Conservation (phyloP, 108 stramenopile species). For the Stephanodiscus triporus region DNA sequence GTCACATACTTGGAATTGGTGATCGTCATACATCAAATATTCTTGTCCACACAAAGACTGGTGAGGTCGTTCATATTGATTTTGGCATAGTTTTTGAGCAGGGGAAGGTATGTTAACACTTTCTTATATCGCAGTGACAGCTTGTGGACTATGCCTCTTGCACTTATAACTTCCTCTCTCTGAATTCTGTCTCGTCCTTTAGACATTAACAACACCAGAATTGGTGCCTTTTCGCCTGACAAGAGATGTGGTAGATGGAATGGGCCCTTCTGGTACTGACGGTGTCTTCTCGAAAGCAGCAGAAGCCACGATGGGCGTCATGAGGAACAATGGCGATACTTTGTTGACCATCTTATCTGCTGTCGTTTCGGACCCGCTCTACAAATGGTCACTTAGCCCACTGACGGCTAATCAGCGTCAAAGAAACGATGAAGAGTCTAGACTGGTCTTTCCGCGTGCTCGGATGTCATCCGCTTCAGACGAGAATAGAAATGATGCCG, state of each 20-base stretch:
- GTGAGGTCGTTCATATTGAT: conserved; percentile 98
- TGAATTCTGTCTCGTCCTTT: not conserved
- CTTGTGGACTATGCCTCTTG: conserved; percentile 1
- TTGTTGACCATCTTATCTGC: conserved; percentile 94
- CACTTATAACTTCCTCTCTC: not conserved
- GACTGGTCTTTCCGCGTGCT: conserved; percentile 9
- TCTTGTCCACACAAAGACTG: conserved; percentile 88
- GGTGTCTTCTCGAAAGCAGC: conserved; percentile 87
- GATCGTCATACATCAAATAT: conserved; percentile 98
- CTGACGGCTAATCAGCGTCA: conserved; percentile 57
- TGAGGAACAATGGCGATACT: conserved; percentile 79
- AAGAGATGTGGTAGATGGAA: conserved; percentile 96
- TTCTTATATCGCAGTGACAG: not conserved
- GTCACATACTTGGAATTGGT: conserved; percentile 98
- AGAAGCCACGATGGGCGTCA: conserved; percentile 77
- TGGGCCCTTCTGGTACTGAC: conserved; percentile 90
- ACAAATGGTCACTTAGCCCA: conserved; percentile 91
- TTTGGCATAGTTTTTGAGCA: conserved; percentile 99
- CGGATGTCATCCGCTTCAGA: conserved; percentile 16
- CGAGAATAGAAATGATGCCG: conserved; percentile 59
- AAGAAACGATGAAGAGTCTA: conserved; percentile 39
- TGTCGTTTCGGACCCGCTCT: conserved; percentile 94
- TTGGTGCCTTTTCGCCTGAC: conserved; percentile 97
- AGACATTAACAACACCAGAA: conserved; percentile 85
- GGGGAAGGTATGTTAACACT: conserved; percentile 73